Evolutionary conservation across 768 basidiomycete species (phyloP).

Genomic region (Tulasnella sp.): DNA sequence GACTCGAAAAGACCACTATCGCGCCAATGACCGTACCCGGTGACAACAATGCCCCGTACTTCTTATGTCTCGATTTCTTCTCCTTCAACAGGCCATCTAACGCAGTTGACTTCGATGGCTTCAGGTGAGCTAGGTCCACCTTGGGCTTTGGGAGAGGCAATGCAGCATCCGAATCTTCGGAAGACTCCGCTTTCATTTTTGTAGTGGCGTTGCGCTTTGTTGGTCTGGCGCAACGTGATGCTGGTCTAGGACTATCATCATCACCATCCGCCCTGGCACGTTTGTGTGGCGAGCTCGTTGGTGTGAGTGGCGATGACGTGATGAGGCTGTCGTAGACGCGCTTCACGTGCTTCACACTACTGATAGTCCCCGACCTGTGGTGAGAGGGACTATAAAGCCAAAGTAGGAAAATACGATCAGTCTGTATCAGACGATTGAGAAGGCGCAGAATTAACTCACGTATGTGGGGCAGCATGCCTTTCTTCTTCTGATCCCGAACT

Average conservation of each 20-base stretch:
- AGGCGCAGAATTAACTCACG: neutral
- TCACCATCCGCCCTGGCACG: neutral
- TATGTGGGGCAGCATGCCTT: neutral
- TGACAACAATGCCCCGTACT: neutral
- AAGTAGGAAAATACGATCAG: neutral
- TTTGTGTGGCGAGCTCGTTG: neutral
- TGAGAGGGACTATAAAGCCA: neutral
- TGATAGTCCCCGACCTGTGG: too few species aligned
- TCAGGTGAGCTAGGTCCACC: neutral
- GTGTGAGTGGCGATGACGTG: neutral
- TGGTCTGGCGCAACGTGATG: neutral
- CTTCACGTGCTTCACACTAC: neutral
- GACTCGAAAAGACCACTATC: neutral
- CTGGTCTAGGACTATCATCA: neutral
- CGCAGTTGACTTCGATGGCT: neutral
- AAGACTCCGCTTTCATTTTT: neutral
- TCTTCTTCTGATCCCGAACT: neutral
- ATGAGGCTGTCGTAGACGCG: neutral
- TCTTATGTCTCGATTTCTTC: slow-evolving; percentile 6
- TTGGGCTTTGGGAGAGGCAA: neutral
- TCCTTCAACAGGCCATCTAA: slow-evolving; percentile 6
- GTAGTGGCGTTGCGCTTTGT: neutral
- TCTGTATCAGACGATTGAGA: too few species aligned
- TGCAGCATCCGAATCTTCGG: neutral
- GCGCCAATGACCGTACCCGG: neutral